Conservation (phyloP, 2,329 filamentous ascomycete species). For the Neonectria ditissima region DNA sequence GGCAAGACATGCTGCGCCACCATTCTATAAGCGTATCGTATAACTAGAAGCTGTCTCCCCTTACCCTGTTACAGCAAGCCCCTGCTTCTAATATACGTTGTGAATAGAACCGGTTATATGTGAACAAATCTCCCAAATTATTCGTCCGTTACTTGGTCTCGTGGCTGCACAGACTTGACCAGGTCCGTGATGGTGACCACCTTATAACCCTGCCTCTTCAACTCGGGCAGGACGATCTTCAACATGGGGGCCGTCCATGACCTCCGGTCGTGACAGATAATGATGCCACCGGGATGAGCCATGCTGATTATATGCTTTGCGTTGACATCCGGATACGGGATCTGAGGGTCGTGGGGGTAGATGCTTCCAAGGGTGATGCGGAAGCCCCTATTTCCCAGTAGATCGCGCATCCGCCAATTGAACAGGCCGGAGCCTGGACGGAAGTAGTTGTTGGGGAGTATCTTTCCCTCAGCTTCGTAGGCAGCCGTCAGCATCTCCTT, state of each 20-base stretch:
- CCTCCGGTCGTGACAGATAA: slow-evolving; percentile 88
- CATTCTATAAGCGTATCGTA: slow-evolving; percentile 6
- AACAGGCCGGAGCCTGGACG: slow-evolving; percentile 89
- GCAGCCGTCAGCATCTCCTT: slow-evolving; percentile 69
- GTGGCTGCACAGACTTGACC: slow-evolving; percentile 56
- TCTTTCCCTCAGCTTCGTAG: slow-evolving; percentile 60
- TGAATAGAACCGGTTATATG: slow-evolving; percentile 5
- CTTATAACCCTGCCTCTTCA: slow-evolving; percentile 76
- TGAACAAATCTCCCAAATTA: background rate
- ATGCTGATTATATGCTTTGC: slow-evolving; percentile 84
- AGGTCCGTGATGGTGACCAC: slow-evolving; percentile 79
- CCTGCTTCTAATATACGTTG: slow-evolving; percentile 6
- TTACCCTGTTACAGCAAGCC: slow-evolving; percentile 2
- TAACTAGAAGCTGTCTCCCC: slow-evolving; percentile 4
- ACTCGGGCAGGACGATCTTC: slow-evolving; percentile 75
- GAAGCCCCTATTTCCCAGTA: slow-evolving; percentile 73
- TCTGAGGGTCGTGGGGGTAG: slow-evolving; percentile 93
- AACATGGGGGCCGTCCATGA: slow-evolving; percentile 88
- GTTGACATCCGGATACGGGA: slow-evolving; percentile 76
- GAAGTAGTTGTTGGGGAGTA: slow-evolving; percentile 74
- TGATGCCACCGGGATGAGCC: slow-evolving; percentile 79
- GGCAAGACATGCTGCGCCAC: slow-evolving; percentile 13
- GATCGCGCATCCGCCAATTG: slow-evolving; percentile 73
- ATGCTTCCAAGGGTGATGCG: slow-evolving; percentile 83
- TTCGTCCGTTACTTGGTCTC: slow-evolving; percentile 37